Evolutionary conservation across 208 protist species (phyloP).

Genomic region (Phytomonas francai): DNA sequence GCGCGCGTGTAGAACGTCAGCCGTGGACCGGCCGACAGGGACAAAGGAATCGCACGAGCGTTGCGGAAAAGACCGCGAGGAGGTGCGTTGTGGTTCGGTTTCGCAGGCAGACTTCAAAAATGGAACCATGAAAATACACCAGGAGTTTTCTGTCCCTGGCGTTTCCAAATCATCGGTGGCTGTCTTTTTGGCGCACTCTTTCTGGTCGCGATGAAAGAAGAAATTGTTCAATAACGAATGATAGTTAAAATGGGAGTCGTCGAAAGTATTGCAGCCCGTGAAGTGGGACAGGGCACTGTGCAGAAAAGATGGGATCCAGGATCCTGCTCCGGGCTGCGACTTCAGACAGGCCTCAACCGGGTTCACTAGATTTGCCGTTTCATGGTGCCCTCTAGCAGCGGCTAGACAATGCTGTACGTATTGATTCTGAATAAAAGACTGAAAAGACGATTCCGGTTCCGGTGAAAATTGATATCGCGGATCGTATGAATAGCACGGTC

Average conservation of each 20-base stretch:
- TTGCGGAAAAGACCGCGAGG: neutral
- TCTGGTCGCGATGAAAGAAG: neutral
- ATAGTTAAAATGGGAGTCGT: neutral
- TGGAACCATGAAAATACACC: neutral
- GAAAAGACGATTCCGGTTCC: neutral
- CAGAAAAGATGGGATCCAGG: neutral
- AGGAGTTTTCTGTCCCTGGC: neutral
- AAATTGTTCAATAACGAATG: neutral
- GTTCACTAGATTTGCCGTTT: neutral
- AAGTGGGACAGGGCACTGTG: neutral
- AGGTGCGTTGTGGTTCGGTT: neutral
- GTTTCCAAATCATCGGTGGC: neutral
- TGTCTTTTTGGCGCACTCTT: neutral
- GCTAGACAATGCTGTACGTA: neutral
- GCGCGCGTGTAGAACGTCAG: neutral
- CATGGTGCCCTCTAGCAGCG: neutral
- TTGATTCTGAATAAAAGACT: too few relatives aligned
- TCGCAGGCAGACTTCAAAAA: neutral
- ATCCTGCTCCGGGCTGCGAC: neutral
- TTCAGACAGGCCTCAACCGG: neutral
- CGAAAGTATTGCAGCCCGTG: neutral
- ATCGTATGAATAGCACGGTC: constrained; percentile 40
- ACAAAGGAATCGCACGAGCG: neutral
- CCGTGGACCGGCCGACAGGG: neutral
- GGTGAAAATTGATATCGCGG: constrained; percentile 7